These are phyloP conservation scores for Plasmodium knowlesi DNA, from an alignment of 169 alveolate genomes.

Conservation along the genomic window DNA sequence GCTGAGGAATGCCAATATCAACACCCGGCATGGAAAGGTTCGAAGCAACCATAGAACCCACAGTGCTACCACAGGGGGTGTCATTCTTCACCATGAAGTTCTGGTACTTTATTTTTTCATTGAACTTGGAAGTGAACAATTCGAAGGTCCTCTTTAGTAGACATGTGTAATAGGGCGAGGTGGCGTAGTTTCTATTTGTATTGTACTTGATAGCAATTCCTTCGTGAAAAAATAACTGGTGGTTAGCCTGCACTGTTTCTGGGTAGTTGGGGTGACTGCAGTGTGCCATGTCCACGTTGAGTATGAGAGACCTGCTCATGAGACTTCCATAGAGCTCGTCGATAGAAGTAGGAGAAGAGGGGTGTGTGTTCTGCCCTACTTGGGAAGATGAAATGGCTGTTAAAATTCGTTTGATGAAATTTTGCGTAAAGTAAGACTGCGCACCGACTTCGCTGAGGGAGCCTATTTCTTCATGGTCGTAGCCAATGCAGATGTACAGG, in stretches of 20 bases:
- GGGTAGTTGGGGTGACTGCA: conserved; percentile 96
- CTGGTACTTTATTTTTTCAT: conserved; percentile 37
- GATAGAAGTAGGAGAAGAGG: background rate
- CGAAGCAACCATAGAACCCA: conserved; percentile 67
- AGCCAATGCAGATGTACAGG: conserved; percentile 54
- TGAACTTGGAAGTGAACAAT: background rate
- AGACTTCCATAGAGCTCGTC: conserved; percentile 77
- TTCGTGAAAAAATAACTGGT: conserved; percentile 91
- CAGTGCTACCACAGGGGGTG: conserved; percentile 97
- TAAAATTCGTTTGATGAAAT: conserved; percentile 75
- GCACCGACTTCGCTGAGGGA: conserved; percentile 83
- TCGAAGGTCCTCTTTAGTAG: conserved; percentile 55
- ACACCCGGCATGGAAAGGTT: conserved; percentile 66
- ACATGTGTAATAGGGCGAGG: conserved; percentile 60
- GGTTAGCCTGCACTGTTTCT: conserved; percentile 93
- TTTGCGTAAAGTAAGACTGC: conserved; percentile 76
- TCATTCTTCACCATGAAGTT: conserved; percentile 83
- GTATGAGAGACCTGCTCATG: conserved; percentile 83
- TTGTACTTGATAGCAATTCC: conserved; percentile 77
- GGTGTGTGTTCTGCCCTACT: background rate
- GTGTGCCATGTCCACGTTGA: conserved; percentile 95
- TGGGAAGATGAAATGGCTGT: background rate
- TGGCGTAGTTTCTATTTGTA: conserved; percentile 48
- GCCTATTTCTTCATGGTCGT: conserved; percentile 80
- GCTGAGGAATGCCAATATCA: conserved; percentile 96